Percentiles rank a stretch among this genome's conserved stretches.
Conservation (phyloP, 2,329 filamentous ascomycete species). For the Paecilomyces dactylethromorphus region DNA sequence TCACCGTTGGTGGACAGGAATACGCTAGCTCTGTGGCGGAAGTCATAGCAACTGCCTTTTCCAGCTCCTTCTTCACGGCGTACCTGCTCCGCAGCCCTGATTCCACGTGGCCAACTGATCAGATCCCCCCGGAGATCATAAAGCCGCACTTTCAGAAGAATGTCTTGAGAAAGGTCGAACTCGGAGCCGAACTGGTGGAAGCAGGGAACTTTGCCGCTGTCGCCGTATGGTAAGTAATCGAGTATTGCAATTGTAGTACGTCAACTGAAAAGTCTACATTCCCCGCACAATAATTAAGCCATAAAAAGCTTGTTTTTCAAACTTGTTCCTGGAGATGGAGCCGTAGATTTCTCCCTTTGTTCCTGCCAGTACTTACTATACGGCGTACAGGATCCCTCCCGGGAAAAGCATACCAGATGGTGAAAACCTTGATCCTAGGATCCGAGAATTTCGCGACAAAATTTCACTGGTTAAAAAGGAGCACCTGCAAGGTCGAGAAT, state of each 20-base stretch:
- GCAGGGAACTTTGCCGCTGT: conserved; percentile 6
- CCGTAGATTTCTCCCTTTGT: too few species aligned
- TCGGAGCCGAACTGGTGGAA: conserved; percentile 4
- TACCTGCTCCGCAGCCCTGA: background rate
- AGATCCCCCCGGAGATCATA: background rate
- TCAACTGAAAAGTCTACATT: background rate
- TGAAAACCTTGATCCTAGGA: background rate
- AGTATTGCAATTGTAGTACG: background rate
- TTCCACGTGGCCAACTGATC: background rate
- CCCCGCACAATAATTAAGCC: too few species aligned
- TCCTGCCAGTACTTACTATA: background rate
- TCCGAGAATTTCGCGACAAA: conserved; percentile 2
- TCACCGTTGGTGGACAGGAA: background rate
- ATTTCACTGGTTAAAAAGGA: conserved; percentile 4
- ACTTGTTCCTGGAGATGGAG: too few species aligned
- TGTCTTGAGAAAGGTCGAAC: background rate
- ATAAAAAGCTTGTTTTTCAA: too few species aligned
- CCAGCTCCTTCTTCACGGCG: background rate
- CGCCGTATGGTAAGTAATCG: conserved; percentile 4
- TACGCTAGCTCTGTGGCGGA: background rate
- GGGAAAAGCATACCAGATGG: conserved; percentile 1
- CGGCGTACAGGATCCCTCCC: conserved; percentile 5
- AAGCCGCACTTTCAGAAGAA: background rate
- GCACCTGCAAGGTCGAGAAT: conserved; percentile 4
- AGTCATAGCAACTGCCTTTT: conserved; percentile 1